Evolutionary conservation across 352 stramenopile genomes (phyloP).

Genomic region (Phytophthora ramorum): DNA sequence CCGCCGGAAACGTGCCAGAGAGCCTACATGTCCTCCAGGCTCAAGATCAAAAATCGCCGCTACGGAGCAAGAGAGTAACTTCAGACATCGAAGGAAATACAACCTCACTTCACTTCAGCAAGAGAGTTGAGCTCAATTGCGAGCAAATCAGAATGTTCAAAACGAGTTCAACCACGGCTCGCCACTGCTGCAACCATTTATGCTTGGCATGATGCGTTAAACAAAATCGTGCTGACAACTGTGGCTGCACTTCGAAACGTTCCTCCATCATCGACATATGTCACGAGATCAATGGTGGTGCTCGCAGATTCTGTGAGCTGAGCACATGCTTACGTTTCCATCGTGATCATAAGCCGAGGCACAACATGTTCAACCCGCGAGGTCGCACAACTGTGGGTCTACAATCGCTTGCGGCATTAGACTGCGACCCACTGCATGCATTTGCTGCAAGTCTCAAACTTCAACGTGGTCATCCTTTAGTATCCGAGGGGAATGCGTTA

Average conservation of each 20-base stretch:
- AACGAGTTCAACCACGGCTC: not conserved
- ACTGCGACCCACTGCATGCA: too few species aligned
- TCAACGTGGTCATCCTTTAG: not conserved
- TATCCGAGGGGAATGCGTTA: not conserved
- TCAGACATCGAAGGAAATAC: too few species aligned
- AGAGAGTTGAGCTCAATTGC: not conserved
- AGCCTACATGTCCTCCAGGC: too few species aligned
- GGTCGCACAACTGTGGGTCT: too few species aligned
- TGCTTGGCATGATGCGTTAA: not conserved
- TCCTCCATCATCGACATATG: not conserved
- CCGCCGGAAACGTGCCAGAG: constrained; percentile 1
- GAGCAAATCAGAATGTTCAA: not conserved
- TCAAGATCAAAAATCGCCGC: too few species aligned
- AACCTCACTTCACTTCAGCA: too few species aligned
- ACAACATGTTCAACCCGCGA: not conserved
- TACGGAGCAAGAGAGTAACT: too few species aligned
- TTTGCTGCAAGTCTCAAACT: not conserved
- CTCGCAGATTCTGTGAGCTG: not conserved
- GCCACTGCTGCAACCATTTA: not conserved
- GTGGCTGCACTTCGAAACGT: not conserved
- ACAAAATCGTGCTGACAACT: not conserved
- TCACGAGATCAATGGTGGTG: not conserved
- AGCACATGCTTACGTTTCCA: not conserved
- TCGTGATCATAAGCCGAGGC: not conserved
- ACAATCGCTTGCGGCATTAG: too few species aligned